Base-by-base conservation (phyloP, 768 basidiomycete species). In the Antrodiella citrinella region DNA sequence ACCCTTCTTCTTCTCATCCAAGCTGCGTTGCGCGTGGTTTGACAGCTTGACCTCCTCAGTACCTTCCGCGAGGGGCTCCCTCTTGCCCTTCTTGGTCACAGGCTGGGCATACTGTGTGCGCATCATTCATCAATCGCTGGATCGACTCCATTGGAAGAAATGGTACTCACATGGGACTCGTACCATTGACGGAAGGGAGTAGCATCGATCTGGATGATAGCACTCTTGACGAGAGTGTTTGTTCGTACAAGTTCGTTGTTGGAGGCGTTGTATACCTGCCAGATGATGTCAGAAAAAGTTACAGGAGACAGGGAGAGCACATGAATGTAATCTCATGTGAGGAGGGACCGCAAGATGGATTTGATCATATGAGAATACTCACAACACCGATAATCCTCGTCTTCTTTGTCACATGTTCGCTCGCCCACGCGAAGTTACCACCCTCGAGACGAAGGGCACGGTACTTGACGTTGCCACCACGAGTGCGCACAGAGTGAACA, bases 191-290 rank as follows among this genome's bases (percentile, higher is more conserved):
- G 84, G 90, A 98, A 99, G 55, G 96, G 96, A 25, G 95, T 84
- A 56, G 96, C 95, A 74, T 99, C 96, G 64, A 99, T 70, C 69
- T 98, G 94, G 71, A 99, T 90, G 73, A 99, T 87, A 58, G 88
- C 88, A 54, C 86, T 78, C 78, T 95, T 97, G 67, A 99, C 96
- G 51, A 99, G 84, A 49, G 96, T 99, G 77, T 99, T 98, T 63
- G 96, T 99, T 63, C 96, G 91, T 66, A 99, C 95, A 65, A 98
- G 84, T 73, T 99, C 96, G 75, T 99, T 99, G 84, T 98, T 99
- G 56, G 96, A 94, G 43, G 96, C 83, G 70, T 98, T 99, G 82
- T 98, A 99, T 45, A 92, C 89, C 92, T 94, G 55, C 3, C n/a
- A n/a, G n/a, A n/a, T n/a, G 41, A 39, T 30, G 26, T 51, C 51